Evolutionary conservation across 78 protist species (phyloP), one percentile per base, ranked within the genome.

Genomic region (Isochrysis galbana): DNA sequence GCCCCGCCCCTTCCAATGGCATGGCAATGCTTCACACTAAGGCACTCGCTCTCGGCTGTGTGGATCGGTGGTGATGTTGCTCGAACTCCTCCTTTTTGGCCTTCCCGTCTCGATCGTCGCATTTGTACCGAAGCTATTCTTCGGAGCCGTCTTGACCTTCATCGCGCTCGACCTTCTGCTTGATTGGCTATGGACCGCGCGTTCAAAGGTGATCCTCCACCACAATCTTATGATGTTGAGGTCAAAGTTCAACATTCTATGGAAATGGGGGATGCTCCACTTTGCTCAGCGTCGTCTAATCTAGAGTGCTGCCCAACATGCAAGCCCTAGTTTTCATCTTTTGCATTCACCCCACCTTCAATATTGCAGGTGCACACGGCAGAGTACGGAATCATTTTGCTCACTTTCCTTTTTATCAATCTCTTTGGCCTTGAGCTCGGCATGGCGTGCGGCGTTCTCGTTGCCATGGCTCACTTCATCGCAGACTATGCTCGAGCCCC

Each of bases 111-210:
- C 89, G 1, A 46, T 83, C 38, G 70, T 44, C 34, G 55, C 70
- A 1, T 83, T 32, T 61, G 34, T 83, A 34, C 89, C 89, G 25
- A 83, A 83, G 51, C 61, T 42, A 51, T 83, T 83, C 61, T 83
- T 83, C 67, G 89, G 89, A 5, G 89, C 89, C 42, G 89, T 83
- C 44, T 61, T 83, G 22, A 46, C 70, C 34, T 83, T 83, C 89
- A 83, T 83, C 39, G 89, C 70, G 2, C 38, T 22, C 25, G 89
- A 42, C 67, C 67, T 83, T 22, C 1, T 83, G 21, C 14, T 26
- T 61, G 89, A 83, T 25, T 83, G 89, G 89, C 61, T 83, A 7
- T 0, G 14, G 29, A 23, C 7, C 44, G 2, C 61, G 67, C 51
- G 61, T 34, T 25, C 32, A 1, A 83, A 83, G 89, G 88, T 44